These are phyloP conservation scores for Tieghemiomyces parasiticus DNA, from an alignment of 192 early-diverging fungal genomes.

Conservation along the genomic window DNA sequence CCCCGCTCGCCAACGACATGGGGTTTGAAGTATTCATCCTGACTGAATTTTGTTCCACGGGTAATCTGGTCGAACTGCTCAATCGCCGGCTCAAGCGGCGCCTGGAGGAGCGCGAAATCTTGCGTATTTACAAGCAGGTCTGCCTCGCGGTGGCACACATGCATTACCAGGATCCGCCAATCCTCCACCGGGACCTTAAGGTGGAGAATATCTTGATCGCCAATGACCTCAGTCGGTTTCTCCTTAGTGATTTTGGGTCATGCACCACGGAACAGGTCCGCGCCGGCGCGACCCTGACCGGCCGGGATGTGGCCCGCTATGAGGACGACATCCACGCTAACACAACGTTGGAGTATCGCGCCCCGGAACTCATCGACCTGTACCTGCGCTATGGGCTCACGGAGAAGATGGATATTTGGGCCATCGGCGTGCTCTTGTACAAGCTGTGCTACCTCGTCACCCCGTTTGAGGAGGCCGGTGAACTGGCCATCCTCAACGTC, in stretches of 20 bases:
- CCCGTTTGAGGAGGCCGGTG: constrained; percentile 84
- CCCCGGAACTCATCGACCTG: constrained; percentile 91
- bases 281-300: constrained; percentile 34
- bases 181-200: constrained; percentile 77
- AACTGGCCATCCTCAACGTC: constrained; percentile 76
- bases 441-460: constrained; percentile 93
- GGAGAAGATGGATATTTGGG: constrained; percentile 74
- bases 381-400: constrained; percentile 67
- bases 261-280: constrained; percentile 37
- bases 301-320: constrained; percentile 51
- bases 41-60: constrained; percentile 86
- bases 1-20: constrained; percentile 27
- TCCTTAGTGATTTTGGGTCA: constrained; percentile 95
- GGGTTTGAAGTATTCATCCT: constrained; percentile 74
- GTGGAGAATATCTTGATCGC: constrained; percentile 72
- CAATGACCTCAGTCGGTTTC: constrained; percentile 41
- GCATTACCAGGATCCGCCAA: constrained; percentile 68
- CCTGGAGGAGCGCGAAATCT: constrained; percentile 68
- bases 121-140: constrained; percentile 76
- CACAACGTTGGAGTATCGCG: constrained; percentile 90
- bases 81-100: constrained; percentile 59
- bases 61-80: constrained; percentile 58
- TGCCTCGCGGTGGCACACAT: constrained; percentile 80
- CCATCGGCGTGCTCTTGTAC: constrained; percentile 86
- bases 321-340: constrained; percentile 83